Evolutionary conservation across 768 basidiomycete genomes (phyloP).

Genomic region (Asterophora parasitica): DNA sequence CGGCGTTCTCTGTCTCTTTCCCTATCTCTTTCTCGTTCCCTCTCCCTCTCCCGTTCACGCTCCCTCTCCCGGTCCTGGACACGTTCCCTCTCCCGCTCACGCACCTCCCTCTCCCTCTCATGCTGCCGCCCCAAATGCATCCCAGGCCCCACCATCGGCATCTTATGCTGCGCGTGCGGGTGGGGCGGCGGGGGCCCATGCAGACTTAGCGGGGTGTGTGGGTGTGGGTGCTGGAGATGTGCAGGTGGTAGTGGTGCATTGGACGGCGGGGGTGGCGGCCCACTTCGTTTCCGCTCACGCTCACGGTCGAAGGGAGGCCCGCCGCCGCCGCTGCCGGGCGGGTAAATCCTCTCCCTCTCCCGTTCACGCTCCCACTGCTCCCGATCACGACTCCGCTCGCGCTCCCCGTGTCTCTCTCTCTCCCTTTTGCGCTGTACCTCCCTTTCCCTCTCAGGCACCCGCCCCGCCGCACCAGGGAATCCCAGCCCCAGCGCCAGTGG

Average conservation of each 20-base stretch:
- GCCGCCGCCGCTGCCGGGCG: no score
- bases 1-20: no score
- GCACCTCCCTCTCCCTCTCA: constrained; percentile 9
- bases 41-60: neutral
- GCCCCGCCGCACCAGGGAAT: neutral
- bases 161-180: constrained; percentile 1
- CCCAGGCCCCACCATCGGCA: constrained; percentile 5
- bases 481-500: neutral
- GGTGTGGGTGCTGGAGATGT: neutral
- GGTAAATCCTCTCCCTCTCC: constrained; percentile 11
- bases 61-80: constrained; percentile 12
- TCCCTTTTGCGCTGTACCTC: constrained; percentile 13
- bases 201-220: neutral
- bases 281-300: no score
- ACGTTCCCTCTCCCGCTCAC: constrained; percentile 17
- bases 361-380: neutral
- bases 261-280: no score
- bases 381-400: neutral
- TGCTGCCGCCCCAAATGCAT: constrained; percentile 1
- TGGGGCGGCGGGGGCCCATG: neutral
- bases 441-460: constrained; percentile 14
- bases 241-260: constrained; percentile 1
- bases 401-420: constrained; percentile 9
- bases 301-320: no score
- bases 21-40: no score